Evolutionary conservation across 2,329 filamentous ascomycete species (phyloP).

Genomic region (Paraphaeosphaeria minitans): DNA sequence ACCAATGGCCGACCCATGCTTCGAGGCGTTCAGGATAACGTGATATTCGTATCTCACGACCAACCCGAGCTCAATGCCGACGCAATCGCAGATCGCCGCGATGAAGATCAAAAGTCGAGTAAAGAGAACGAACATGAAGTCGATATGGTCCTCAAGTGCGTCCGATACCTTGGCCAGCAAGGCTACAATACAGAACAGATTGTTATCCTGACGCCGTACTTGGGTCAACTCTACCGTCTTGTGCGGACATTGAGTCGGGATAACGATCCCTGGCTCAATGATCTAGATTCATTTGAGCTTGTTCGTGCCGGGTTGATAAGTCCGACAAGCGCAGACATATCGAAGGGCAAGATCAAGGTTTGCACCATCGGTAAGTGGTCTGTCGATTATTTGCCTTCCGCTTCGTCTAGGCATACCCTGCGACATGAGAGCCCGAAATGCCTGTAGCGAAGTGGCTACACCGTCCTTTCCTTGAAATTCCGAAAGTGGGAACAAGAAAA

Average conservation of each 20-base stretch:
- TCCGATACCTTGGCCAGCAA: conserved; percentile 72
- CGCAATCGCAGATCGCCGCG: conserved; percentile 55
- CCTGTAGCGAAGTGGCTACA: not conserved
- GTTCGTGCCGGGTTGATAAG: conserved; percentile 66
- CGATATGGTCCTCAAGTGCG: conserved; percentile 66
- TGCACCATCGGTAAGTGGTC: conserved; percentile 69
- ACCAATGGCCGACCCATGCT: conserved; percentile 56
- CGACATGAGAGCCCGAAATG: too few species aligned
- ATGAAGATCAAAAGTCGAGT: conserved; percentile 56
- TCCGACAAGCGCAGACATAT: conserved; percentile 55
- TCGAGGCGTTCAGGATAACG: conserved; percentile 62
- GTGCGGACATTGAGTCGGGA: conserved; percentile 58
- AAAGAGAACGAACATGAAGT: conserved; percentile 71
- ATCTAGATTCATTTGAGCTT: conserved; percentile 69
- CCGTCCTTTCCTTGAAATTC: too few species aligned
- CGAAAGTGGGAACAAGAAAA: not conserved
- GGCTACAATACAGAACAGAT: conserved; percentile 69
- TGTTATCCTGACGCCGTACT: conserved; percentile 73
- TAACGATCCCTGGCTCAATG: conserved; percentile 70
- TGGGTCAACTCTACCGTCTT: conserved; percentile 69
- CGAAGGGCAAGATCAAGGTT: conserved; percentile 61
- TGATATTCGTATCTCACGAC: conserved; percentile 71
- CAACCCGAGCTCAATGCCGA: conserved; percentile 57
- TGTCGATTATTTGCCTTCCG: not conserved
- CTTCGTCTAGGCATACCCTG: not conserved